phyloP scores from a whole-genome alignment of 2,329 filamentous ascomycete species.

The Talaromyces albobiverticillius region DNA sequence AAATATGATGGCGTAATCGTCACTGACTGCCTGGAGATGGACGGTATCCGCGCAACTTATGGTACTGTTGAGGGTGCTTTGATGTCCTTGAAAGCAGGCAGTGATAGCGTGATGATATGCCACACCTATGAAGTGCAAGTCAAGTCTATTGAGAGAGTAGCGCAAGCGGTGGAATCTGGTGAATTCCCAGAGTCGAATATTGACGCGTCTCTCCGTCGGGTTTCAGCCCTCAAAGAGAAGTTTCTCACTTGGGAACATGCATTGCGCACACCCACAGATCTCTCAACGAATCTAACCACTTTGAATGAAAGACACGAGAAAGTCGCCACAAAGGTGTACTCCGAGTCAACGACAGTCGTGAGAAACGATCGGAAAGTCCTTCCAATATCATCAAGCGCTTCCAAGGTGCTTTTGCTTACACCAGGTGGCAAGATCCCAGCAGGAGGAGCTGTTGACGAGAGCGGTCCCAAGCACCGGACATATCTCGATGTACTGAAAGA shows the following conservation, averaged over 20 bases:
- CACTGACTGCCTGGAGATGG: constrained; percentile 47
- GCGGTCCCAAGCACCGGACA: constrained; percentile 31
- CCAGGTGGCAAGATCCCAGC: constrained; percentile 32
- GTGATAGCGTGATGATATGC: constrained; percentile 47
- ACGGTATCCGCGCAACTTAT: constrained; percentile 40
- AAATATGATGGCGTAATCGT: constrained; percentile 44
- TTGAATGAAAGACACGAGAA: constrained; percentile 25
- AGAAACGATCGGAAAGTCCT: constrained; percentile 29
- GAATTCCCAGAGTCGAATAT: constrained; percentile 30
- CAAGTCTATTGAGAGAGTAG: constrained; percentile 38
- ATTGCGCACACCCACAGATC: constrained; percentile 17
- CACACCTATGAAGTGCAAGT: constrained; percentile 43
- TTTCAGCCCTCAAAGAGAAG: constrained; percentile 35
- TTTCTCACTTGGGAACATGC: constrained; percentile 33
- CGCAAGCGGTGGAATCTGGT: constrained; percentile 35
- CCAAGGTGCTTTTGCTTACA: constrained; percentile 37
- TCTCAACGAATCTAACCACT: constrained; percentile 16
- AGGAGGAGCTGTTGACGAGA: constrained; percentile 38
- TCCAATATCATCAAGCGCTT: constrained; percentile 25
- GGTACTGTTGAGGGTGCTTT: constrained; percentile 41
- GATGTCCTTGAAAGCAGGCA: constrained; percentile 42
- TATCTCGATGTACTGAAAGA: constrained; percentile 33
- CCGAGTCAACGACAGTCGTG: constrained; percentile 41
- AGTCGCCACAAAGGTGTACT: constrained; percentile 35
- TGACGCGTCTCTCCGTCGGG: constrained; percentile 33